Base-by-base conservation (phyloP, 805 yeast genomes). In the Lipomyces spencermartinsiae region DNA sequence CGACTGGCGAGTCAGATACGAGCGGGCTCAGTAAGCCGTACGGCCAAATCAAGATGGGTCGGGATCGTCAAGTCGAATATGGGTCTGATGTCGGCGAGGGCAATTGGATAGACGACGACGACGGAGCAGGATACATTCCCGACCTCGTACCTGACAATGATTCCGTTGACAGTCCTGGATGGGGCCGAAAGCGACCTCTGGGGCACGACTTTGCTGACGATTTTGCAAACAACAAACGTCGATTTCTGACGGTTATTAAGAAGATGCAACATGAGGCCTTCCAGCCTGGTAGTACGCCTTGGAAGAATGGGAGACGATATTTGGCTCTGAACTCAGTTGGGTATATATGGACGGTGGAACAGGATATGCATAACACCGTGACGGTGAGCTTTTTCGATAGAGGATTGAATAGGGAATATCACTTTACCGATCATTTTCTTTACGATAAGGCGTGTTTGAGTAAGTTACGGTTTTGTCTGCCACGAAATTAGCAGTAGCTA, bases 201-300 rank as follows among this genome's bases (percentile, higher is more conserved):
- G 25, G 10, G 10, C 34, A 10, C 25, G 39, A 9, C 14, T 53
- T 53, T 5, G 39, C 19, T 7, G 61, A 66, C 22, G 63, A 62
- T 14, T 46, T 35, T 19, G 53, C 61, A 4, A 46, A 61, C 46
- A 59, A 51, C 16, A 66, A 63, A 16, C 43, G 65, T 19, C 58
- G 58, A 25, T 59, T 64, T 14, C 54, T 58, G 29, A 35, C 53
- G 22, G 62, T 59, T 33, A n/a, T 67, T 35, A 43, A 58, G 35
- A 34, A 34, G 16, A 35, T 57, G 22, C 61, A 59, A 34, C 77
- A 72, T 59, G 67, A 79, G 58, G 93, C 97, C 0, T 89, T 87
- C 73, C 92, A 97, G 2, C 90, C 92, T 0, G 98, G 98, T 1
- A 86, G 90, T 6, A 94, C 98, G 0, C 97, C 97, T 0, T 93